Evolutionary conservation across 306 rosid species (phyloP), one percentile per base, ranked within the genome.

Genomic region (Dryas drummondii): DNA sequence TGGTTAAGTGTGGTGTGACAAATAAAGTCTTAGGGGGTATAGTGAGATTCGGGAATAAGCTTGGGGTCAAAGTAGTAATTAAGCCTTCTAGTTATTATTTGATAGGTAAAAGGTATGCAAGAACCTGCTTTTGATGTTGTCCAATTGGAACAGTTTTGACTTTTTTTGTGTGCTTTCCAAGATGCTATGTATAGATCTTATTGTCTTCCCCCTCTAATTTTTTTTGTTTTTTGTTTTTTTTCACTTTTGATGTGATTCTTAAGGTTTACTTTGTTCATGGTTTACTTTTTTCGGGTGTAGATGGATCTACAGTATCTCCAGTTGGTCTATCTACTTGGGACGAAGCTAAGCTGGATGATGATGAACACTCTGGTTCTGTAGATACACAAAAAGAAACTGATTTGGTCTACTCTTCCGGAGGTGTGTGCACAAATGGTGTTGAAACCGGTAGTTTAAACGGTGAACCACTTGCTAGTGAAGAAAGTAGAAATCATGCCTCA

Each of bases 291-390:
- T 77, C 66, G 68, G 71, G 59, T 80, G 74, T 78, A 88, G 94
- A 86, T 76, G 92, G 84, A 64, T 71, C 88, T 46, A 83, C 72
- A 50, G 70, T 76, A 75, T 71, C 56, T 70, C 79, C 94, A 10
- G 74, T 51, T 70, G 83, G 77, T 46, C 59, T 55, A 71, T 84
- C 93, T 71, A 85, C 81, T 62, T 86, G 88, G 93, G 78, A 85
- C 5, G 88, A 88, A 76, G 71, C 85, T 72, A 72, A 84, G 79
- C 72, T 74, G 7, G 83, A 87, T 73, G 59, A n/a, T 64, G 65
- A 79, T 76, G 26, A 81, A 72, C 78, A 59, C 76, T 75, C 87
- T 63, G 66, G 67, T 57, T 47, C 79, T 75, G 75, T 61, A 67
- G 52, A 62, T 72, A 64, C 68, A 9, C 70, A 45, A 1, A 76